phyloP scores from a whole-genome alignment of 148 eudicot species.

The Chenopodium suecicum region DNA sequence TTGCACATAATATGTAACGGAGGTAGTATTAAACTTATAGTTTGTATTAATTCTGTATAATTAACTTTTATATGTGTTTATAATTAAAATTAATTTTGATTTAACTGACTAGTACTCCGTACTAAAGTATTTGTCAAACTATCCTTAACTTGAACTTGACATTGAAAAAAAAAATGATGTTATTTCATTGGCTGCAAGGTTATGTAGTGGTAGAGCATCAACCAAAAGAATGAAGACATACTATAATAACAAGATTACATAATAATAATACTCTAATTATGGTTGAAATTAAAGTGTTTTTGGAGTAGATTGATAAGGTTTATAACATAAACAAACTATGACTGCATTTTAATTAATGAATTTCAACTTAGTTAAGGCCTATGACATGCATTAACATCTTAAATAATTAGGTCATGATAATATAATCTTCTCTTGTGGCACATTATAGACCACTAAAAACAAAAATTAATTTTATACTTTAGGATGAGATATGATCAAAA shows the following conservation, averaged over 20 bases:
- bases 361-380: conserved; percentile 1
- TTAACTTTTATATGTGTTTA: too few relatives aligned
- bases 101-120: too few relatives aligned
- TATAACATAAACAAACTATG: not conserved
- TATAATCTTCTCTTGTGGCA: not conserved
- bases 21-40: too few relatives aligned
- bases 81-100: too few relatives aligned
- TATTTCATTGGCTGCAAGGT: not conserved
- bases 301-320: conserved; percentile 18
- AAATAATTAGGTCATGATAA: conserved; percentile 9
- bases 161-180: not conserved
- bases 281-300: conserved; percentile 3
- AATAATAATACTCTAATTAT: not conserved
- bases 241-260: not conserved
- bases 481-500: conserved; percentile 14
- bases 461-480: not conserved
- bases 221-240: conserved; percentile 8
- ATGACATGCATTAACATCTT: conserved; percentile 9
- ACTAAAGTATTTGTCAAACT: too few relatives aligned
- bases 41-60: too few relatives aligned
- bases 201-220: conserved; percentile 8
- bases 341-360: not conserved
- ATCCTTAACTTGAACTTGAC: too few relatives aligned
- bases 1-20: too few relatives aligned
- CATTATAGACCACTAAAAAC: conserved; percentile 13